Evolutionary conservation across 129 eudicot genomes (phyloP).

Genomic region (Daucus carota): DH1_v3.0 NC_030382.2:40841501-40842000

Average conservation of each 20-base stretch:
- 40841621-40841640: slow-evolving; percentile 81
- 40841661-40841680: slow-evolving; percentile 94
- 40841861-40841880: too few species aligned
- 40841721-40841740: too few species aligned
- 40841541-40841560: not conserved
- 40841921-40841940: not conserved
- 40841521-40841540: not conserved
- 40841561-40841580: not conserved
- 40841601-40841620: slow-evolving; percentile 6
- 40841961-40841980: not conserved
- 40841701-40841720: slow-evolving; percentile 80
- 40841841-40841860: too few species aligned
- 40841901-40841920: not conserved
- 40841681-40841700: slow-evolving; percentile 97
- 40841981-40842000: not conserved
- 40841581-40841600: slow-evolving; percentile 1
- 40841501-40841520: not conserved
- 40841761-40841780: not conserved
- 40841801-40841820: not conserved
- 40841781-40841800: not conserved
- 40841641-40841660: slow-evolving; percentile 88
- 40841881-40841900: not conserved
- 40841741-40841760: too few species aligned
- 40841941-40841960: not conserved
- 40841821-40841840: not conserved